Evolutionary conservation across 164 flowering plant species (phyloP).

Genomic region (Aristolochia californica): DNA sequence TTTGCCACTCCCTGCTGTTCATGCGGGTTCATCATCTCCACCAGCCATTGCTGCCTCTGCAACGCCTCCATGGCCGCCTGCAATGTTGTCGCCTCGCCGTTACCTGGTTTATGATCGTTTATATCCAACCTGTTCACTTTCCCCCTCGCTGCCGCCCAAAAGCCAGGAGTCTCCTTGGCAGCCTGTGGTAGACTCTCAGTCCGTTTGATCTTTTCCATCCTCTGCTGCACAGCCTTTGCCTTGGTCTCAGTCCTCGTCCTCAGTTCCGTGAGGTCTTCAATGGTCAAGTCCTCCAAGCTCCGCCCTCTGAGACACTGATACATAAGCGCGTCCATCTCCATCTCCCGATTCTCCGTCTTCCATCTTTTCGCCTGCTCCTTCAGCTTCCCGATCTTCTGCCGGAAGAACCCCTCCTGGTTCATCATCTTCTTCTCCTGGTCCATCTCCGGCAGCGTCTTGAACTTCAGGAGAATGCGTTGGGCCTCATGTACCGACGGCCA

Average conservation of each 20-base stretch:
- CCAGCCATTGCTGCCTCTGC: constrained; percentile 14
- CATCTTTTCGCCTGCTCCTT: constrained; percentile 37
- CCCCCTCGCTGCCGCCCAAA: too few relatives aligned
- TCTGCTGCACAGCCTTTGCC: constrained; percentile 17
- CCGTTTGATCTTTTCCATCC: background rate
- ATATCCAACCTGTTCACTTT: too few relatives aligned
- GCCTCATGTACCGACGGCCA: constrained; percentile 43
- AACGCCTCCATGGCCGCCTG: constrained; percentile 4
- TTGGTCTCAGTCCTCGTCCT: constrained; percentile 33
- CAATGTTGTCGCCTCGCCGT: background rate
- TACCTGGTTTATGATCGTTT: too few relatives aligned
- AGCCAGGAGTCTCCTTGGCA: too few relatives aligned
- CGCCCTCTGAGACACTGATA: constrained; percentile 26
- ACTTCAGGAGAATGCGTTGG: constrained; percentile 28
- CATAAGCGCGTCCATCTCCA: constrained; percentile 33
- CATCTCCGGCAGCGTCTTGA: constrained; percentile 48
- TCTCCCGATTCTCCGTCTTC: constrained; percentile 40
- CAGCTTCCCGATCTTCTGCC: constrained; percentile 34
- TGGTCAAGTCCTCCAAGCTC: constrained; percentile 12
- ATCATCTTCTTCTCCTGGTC: constrained; percentile 71
- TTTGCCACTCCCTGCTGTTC: background rate
- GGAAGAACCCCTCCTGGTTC: constrained; percentile 48
- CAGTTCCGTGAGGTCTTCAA: constrained; percentile 37
- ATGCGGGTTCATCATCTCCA: constrained; percentile 9
- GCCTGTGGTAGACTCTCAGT: background rate